A percentile compares a stretch with the other conserved stretches of the same genome.
phyloP scores from a whole-genome alignment of 2,329 filamentous ascomycete genomes.

The Fusarium ambrosium region DNA sequence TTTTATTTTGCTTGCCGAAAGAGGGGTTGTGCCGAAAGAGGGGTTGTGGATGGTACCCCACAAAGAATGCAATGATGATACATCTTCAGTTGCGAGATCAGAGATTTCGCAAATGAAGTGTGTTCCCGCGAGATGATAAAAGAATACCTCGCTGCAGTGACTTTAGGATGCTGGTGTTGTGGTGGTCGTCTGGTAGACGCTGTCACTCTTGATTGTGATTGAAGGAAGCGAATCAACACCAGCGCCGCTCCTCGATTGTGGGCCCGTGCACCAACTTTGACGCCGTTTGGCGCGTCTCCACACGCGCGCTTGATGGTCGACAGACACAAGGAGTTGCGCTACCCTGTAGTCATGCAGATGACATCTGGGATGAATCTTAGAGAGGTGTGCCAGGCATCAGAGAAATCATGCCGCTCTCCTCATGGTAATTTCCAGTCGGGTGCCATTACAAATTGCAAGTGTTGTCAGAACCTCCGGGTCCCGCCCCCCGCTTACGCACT shows the following conservation, averaged over 20 bases:
- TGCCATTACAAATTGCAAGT: background rate
- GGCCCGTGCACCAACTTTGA: background rate
- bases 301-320: background rate
- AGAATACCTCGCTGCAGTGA: background rate
- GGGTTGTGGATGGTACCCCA: too few species aligned
- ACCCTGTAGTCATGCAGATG: background rate
- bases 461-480: too few species aligned
- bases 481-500: background rate
- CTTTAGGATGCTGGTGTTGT: background rate
- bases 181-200: background rate
- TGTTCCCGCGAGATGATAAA: background rate
- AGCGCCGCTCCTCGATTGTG: background rate
- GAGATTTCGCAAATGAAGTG: too few species aligned
- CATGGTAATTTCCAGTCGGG: background rate
- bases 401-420: background rate
- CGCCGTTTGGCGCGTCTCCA: background rate
- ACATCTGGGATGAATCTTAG: background rate
- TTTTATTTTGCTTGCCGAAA: too few species aligned
- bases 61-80: conserved; percentile 4
- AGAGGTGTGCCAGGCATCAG: background rate
- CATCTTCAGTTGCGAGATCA: background rate
- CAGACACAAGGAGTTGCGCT: background rate
- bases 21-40: too few species aligned
- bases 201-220: background rate
- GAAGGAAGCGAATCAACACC: background rate